Evolutionary conservation across 2,329 filamentous ascomycete genomes (phyloP).

Genomic region (Paraphaeosphaeria minitans): DNA sequence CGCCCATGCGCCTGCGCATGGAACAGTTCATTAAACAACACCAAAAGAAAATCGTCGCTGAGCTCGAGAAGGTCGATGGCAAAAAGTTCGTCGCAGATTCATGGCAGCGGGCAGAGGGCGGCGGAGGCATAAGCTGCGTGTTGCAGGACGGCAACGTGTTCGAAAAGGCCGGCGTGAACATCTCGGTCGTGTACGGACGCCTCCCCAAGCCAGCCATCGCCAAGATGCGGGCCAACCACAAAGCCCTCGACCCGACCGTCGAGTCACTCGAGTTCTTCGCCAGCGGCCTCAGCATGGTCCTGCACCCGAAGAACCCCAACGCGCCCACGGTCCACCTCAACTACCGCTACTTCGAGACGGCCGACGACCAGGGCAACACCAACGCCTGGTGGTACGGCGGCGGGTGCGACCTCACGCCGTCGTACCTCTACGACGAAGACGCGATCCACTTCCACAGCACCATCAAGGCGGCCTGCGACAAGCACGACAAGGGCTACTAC

Average conservation of each 20-base stretch:
- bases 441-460: slow-evolving; percentile 95
- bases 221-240: slow-evolving; percentile 89
- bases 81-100: slow-evolving; percentile 80
- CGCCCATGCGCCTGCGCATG: slow-evolving; percentile 97
- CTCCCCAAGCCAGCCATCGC: slow-evolving; percentile 83
- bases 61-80: slow-evolving; percentile 83
- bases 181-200: slow-evolving; percentile 91
- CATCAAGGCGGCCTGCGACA: slow-evolving; percentile 90
- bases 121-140: slow-evolving; percentile 92
- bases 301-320: slow-evolving; percentile 95
- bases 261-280: slow-evolving; percentile 94
- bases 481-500: slow-evolving; percentile 91
- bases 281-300: slow-evolving; percentile 86
- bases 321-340: slow-evolving; percentile 97
- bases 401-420: slow-evolving; percentile 89
- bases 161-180: slow-evolving; percentile 96
- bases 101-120: slow-evolving; percentile 86
- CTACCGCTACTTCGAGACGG: slow-evolving; percentile 98
- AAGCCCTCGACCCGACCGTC: slow-evolving; percentile 78
- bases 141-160: slow-evolving; percentile 96
- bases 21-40: slow-evolving; percentile 94
- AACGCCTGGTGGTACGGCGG: slow-evolving; percentile 99
- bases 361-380: slow-evolving; percentile 76
- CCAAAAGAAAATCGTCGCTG: slow-evolving; percentile 83
- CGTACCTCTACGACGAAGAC: slow-evolving; percentile 95